Conservation (phyloP, 208 protist genomes). For the Angomonas deanei region DNA sequence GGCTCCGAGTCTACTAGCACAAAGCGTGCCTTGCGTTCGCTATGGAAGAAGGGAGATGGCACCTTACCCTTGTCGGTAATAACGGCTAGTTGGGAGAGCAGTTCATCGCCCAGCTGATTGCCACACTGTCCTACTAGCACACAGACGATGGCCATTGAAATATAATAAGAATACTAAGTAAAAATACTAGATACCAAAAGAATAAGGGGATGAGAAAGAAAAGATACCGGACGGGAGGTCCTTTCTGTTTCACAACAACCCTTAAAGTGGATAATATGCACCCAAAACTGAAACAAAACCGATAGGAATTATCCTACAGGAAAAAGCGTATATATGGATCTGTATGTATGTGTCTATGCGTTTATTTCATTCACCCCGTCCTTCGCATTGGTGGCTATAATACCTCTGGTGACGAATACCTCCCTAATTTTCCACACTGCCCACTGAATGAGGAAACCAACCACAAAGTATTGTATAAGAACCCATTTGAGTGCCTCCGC, state of each 20-base stretch:
- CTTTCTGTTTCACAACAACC: too few relatives aligned
- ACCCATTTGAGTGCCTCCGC: constrained; percentile 72
- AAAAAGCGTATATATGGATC: too few relatives aligned
- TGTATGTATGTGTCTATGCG: constrained; percentile 12
- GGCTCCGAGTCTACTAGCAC: constrained; percentile 84
- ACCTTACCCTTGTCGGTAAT: constrained; percentile 13
- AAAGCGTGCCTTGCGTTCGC: constrained; percentile 67
- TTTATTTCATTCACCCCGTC: background rate
- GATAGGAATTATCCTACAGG: too few relatives aligned
- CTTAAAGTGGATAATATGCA: too few relatives aligned
- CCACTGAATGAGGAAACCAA: constrained; percentile 68
- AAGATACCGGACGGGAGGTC: too few relatives aligned
- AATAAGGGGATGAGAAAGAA: background rate
- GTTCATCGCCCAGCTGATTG: constrained; percentile 84
- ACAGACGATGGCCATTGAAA: constrained; percentile 61
- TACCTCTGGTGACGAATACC: constrained; percentile 38
- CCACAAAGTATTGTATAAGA: constrained; percentile 81
- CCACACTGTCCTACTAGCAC: constrained; percentile 85
- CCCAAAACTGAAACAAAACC: too few relatives aligned
- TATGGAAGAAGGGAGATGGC: constrained; percentile 41
- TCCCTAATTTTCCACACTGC: constrained; percentile 65
- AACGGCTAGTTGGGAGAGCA: constrained; percentile 62
- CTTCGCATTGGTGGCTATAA: constrained; percentile 32
- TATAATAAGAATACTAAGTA: background rate
- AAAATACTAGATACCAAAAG: background rate